Conservation (phyloP, 2,329 filamentous ascomycete genomes). For the Sarocladium brachiariae region DNA sequence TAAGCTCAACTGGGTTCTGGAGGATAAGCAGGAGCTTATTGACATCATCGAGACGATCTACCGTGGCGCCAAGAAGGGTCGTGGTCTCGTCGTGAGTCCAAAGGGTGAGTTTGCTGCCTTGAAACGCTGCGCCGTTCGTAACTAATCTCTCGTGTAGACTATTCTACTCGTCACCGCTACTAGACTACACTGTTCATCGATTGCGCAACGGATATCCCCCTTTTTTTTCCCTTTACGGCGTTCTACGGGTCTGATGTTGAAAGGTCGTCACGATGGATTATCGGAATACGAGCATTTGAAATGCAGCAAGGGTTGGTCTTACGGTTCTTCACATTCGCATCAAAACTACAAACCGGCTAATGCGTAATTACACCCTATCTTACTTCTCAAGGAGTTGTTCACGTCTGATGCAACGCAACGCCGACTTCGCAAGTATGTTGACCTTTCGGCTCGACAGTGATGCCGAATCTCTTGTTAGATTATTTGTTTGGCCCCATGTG, state of each 20-base stretch:
- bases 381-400: background rate
- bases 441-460: background rate
- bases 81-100: constrained; percentile 91
- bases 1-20: constrained; percentile 87
- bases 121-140: background rate
- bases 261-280: background rate
- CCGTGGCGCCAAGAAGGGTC: constrained; percentile 94
- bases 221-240: background rate
- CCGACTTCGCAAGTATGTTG: background rate
- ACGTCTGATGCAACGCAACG: background rate
- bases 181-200: constrained; percentile 14
- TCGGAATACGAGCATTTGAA: background rate
- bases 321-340: background rate
- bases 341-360: no score
- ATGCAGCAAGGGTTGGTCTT: constrained; percentile 10
- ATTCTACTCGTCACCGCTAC: constrained; percentile 32
- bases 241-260: background rate
- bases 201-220: background rate
- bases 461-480: no score
- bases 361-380: no score
- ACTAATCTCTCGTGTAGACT: constrained; percentile 19
- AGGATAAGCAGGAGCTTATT: constrained; percentile 97
- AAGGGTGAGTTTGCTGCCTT: constrained; percentile 50
- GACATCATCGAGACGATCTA: constrained; percentile 99
- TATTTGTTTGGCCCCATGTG: no score